Evolutionary conservation across 352 stramenopile genomes (phyloP).

Genomic region (Pythium monospermum): DNA sequence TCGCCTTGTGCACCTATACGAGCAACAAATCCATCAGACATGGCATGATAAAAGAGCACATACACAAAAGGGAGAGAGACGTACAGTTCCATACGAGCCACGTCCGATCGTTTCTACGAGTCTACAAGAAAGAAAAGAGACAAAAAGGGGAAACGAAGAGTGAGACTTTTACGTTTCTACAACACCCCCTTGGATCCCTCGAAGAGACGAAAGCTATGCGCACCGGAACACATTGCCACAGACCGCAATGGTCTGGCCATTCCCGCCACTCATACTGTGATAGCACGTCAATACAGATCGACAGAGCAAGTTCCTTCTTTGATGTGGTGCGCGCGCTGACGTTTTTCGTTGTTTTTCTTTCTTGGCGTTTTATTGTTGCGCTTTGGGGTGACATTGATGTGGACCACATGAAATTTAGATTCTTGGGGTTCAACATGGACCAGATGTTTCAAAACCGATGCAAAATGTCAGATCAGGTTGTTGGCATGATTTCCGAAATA

Average conservation of each 20-base stretch:
- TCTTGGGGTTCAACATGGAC: not conserved
- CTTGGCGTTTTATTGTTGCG: conserved; percentile 3
- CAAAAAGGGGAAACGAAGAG: not conserved
- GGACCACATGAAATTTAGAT: conserved; percentile 9
- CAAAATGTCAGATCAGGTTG: too few relatives aligned
- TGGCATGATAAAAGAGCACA: not conserved
- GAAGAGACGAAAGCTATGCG: conserved; percentile 10
- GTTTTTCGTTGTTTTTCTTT: conserved; percentile 14
- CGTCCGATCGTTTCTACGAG: conserved; percentile 75
- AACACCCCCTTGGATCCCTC: too few relatives aligned
- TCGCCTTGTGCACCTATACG: conserved; percentile 73
- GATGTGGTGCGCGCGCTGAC: conserved; percentile 4
- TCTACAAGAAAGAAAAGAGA: conserved; percentile 21
- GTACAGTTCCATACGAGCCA: conserved; percentile 78
- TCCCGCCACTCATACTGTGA: conserved; percentile 63
- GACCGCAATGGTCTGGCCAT: conserved; percentile 72
- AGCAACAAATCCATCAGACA: not conserved
- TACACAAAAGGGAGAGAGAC: not conserved
- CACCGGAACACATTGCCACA: conserved; percentile 80
- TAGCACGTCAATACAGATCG: too few relatives aligned
- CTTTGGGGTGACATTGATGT: conserved; percentile 6
- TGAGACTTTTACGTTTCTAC: too few relatives aligned
- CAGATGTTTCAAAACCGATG: not conserved
- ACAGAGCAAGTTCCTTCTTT: conserved; percentile 5
- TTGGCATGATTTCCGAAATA: too few relatives aligned